These are phyloP conservation scores for Ophiostoma himal-ulmi DNA, from an alignment of 2,329 filamentous ascomycete species.

Conservation along the genomic window DNA sequence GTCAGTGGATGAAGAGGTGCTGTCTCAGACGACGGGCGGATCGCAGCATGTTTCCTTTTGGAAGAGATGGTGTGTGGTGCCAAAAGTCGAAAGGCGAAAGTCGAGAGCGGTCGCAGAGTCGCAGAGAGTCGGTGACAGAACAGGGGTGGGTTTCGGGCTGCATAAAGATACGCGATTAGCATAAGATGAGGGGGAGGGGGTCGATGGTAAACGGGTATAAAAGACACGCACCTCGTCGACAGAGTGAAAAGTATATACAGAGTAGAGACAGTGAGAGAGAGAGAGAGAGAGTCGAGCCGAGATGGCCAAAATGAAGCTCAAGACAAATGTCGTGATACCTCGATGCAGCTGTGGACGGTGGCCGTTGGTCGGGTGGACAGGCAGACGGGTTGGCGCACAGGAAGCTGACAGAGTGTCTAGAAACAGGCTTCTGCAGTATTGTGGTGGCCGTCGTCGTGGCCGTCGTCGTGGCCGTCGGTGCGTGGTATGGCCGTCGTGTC, in stretches of 20 bases:
- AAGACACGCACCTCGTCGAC: neutral
- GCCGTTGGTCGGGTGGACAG: neutral
- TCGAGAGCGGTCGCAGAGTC: neutral
- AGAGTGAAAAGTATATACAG: neutral
- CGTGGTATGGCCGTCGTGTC: neutral
- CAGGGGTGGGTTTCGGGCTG: conserved; percentile 21
- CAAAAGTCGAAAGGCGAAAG: neutral
- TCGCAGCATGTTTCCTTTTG: conserved; percentile 38
- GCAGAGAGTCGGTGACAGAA: neutral
- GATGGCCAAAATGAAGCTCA: neutral
- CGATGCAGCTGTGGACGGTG: conserved; percentile 10
- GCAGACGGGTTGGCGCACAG: neutral
- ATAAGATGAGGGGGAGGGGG: conserved; percentile 9
- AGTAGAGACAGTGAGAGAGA: no score
- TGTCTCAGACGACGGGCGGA: conserved; percentile 37
- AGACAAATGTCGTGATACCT: conserved; percentile 17
- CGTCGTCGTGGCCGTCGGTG: neutral
- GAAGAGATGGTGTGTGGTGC: neutral
- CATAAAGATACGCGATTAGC: conserved; percentile 17
- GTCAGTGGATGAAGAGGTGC: conserved; percentile 36
- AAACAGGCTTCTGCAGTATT: neutral
- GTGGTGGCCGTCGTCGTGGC: neutral
- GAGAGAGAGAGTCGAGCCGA: no score
- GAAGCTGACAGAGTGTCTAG: neutral
- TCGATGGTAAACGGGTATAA: neutral